Evolutionary conservation across 2,329 filamentous ascomycete genomes (phyloP).

Genomic region (Rosellinia necatrix): DNA sequence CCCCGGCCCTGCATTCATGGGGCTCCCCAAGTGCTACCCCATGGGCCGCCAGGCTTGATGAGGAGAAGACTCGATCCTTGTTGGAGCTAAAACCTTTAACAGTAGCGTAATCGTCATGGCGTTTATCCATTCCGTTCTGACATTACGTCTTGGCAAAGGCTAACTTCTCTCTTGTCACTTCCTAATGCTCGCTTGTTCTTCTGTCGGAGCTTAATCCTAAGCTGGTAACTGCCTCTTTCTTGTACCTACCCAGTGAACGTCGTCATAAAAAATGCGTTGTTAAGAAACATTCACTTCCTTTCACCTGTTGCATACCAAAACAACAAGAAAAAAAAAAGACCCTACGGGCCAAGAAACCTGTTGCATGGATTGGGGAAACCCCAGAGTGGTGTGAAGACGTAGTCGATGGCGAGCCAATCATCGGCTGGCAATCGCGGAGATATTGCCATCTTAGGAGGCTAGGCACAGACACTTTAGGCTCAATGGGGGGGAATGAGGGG

Average conservation of each 20-base stretch:
- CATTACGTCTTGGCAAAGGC: constrained; percentile 9
- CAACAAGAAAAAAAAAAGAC: too few species aligned
- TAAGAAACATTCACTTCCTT: not conserved
- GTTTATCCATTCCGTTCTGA: not conserved
- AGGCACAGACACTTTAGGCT: constrained; percentile 36
- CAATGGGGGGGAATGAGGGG: constrained; percentile 41
- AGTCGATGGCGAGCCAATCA: constrained; percentile 29
- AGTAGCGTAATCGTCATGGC: not conserved
- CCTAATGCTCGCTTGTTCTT: not conserved
- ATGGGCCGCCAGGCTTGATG: constrained; percentile 21
- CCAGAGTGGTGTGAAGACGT: constrained; percentile 3
- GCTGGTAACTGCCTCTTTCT: too few species aligned
- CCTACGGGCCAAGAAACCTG: too few species aligned
- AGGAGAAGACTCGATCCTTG: constrained; percentile 15
- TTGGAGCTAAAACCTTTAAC: constrained; percentile 7
- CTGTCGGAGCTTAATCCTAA: constrained; percentile 14
- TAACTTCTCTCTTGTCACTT: not conserved
- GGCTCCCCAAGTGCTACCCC: constrained; percentile 15
- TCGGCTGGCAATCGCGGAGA: constrained; percentile 32
- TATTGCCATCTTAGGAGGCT: constrained; percentile 23
- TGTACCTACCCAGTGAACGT: too few species aligned
- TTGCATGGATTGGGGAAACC: not conserved
- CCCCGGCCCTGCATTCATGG: constrained; percentile 11
- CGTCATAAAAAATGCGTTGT: too few species aligned
- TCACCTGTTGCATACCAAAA: not conserved